Conservation (phyloP, 1,284 basidiomycete genomes). For the Crucibulum parvulum region DNA sequence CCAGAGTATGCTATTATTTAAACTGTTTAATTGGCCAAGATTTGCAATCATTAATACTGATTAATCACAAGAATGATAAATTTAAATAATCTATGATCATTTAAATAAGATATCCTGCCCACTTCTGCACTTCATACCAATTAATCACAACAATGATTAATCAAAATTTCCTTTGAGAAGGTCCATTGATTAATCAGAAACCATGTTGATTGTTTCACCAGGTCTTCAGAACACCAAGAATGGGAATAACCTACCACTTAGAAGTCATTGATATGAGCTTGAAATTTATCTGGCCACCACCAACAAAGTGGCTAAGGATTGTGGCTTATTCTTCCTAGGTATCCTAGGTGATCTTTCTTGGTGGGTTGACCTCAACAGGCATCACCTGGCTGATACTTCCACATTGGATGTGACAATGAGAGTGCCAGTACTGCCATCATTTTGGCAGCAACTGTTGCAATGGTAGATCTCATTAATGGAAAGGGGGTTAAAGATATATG, state of each 20-base stretch:
- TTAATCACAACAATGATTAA: no score
- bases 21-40: no score
- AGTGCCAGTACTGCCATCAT: constrained; percentile 74
- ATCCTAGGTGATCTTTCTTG: constrained; percentile 77
- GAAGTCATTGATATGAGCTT: constrained; percentile 78
- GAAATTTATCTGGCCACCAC: constrained; percentile 77
- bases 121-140: no score
- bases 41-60: no score
- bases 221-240: no score
- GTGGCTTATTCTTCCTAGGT: constrained; percentile 71
- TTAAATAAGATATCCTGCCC: no score
- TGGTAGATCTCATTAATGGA: constrained; percentile 76
- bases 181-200: no score
- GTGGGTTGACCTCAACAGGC: constrained; percentile 83
- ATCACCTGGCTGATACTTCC: constrained; percentile 78
- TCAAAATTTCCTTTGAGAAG: no score
- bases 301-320: constrained; percentile 72
- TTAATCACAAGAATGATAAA: no score
- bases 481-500: constrained; percentile 74
- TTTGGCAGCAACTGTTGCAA: constrained; percentile 78
- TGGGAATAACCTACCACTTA: constrained; percentile 60
- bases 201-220: no score
- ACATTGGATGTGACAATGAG: constrained; percentile 75
- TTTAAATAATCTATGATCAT: no score
- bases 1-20: no score